These are phyloP conservation scores for Pythium aphanidermatum DNA, from an alignment of 352 stramenopile species.

Conservation along the genomic window DNA sequence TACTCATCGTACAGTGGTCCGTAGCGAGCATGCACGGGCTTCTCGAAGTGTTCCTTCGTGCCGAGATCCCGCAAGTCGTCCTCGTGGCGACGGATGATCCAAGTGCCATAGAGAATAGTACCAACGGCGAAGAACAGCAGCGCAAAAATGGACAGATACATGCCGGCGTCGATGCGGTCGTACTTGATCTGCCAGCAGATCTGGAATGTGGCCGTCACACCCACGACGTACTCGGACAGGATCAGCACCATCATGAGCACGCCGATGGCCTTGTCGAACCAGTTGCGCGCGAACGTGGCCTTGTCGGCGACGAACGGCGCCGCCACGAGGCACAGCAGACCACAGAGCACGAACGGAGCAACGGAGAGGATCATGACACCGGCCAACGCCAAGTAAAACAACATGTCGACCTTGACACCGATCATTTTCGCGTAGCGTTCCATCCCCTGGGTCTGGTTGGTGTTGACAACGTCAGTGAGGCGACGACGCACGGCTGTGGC, in stretches of 20 bases:
- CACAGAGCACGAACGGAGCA: constrained; percentile 41
- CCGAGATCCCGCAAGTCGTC: constrained; percentile 75
- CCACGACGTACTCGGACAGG: constrained; percentile 78
- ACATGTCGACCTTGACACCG: constrained; percentile 64
- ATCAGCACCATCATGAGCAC: constrained; percentile 83
- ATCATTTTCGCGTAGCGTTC: constrained; percentile 74
- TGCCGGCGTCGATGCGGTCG: constrained; percentile 40
- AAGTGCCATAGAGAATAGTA: constrained; percentile 71
- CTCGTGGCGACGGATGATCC: constrained; percentile 69
- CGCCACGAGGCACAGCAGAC: constrained; percentile 33
- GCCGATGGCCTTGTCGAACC: constrained; percentile 73
- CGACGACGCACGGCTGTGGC: constrained; percentile 5
- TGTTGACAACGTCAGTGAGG: constrained; percentile 17
- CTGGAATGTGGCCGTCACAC: constrained; percentile 76
- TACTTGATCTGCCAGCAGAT: constrained; percentile 80
- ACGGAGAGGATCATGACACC: constrained; percentile 48
- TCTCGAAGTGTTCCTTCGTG: constrained; percentile 82
- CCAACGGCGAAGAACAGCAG: constrained; percentile 69
- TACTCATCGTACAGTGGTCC: constrained; percentile 85
- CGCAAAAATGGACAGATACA: constrained; percentile 60
- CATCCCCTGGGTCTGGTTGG: constrained; percentile 44
- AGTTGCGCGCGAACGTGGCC: constrained; percentile 49
- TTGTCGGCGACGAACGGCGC: constrained; percentile 56
- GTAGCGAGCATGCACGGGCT: constrained; percentile 74
- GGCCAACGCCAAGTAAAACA: constrained; percentile 77